Base-by-base conservation (phyloP, 371 early-diverging fungal species). In the Mucor irregularis region DNA sequence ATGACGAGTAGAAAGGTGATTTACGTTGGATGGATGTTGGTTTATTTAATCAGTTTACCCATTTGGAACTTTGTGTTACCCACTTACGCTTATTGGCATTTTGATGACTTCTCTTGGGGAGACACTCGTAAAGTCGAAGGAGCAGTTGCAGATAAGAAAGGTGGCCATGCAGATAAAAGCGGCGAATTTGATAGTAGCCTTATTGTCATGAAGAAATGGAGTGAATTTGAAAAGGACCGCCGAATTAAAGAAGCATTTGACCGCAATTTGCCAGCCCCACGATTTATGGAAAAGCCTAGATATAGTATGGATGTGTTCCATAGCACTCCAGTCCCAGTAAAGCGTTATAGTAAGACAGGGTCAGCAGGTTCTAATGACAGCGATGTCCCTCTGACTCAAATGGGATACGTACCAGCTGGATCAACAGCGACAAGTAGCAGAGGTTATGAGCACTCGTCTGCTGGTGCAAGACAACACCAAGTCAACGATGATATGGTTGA, bases 91-190 rank as follows among this genome's bases (percentile, higher is more conserved):
- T 96, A 91, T 78, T 99, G 99, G 99, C 96, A 97, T 73, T 97
- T 99, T 79, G 99, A 99, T 73, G 98, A 99, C 73, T 98, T 99
- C 64, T 87, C 93, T 5, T 99, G 99, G 97, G 97, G 97, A 26
- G 92, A 94, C 63, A 47, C 47, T 11, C n/a, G 47, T 10, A 47
- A 86, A 58, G 89, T 94, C 1, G 84, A 85, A 33, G 91, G 91
- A 21, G 70, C 85, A 68, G 83, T 62, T 48, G 81, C 72, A 9
- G 73, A 73, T 37, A 71, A 61, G 54, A 88, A 80, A 35, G 85
- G 81, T 17, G 66, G 64, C 0, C 85, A 87, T 43, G 80, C 81
- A 5, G 71, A 69, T 25, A 81, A 82, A 57, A 82, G 81, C 17
- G 89, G 87, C 9, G 76, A 78, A 51, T 85, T 87, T 49, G 87